Base-by-base conservation (phyloP, 2,329 filamentous ascomycete genomes). In the Aspergillus ibericus region DNA sequence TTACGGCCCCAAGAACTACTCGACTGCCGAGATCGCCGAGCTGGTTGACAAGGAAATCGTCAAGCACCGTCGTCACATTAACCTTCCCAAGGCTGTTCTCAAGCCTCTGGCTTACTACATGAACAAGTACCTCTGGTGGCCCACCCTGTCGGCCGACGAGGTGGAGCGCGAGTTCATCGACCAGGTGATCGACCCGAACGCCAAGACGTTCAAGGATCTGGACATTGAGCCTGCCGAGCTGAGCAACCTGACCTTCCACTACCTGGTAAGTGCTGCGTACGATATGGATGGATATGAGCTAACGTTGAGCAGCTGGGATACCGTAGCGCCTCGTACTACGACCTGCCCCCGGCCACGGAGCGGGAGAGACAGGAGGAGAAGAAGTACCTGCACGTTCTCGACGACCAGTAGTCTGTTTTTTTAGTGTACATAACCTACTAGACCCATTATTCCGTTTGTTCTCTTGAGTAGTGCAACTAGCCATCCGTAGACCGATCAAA, bases 131-230 rank as follows among this genome's bases (percentile, higher is more conserved):
- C 80, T 98, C 18, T 99, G 93, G 93, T 99, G 92, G 92, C 89
- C 88, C 46, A 87, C 90, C 48, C 82, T 89, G 62, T 93, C 90
- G 34, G 86, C 86, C 38, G 93, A 98, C 70, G 87, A 96, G 75
- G 83, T 99, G 12, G 92, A 97, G 82, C 85, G 90, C 63, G 93
- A 99, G 77, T 96, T 93, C 77, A 86, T 96, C 69, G 90, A 99
- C 77, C 95, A 99, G 77, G 81, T 86, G 67, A 96, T 99, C 72
- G 95, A 99, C 76, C 87, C 87, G 59, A 86, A 83, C 34, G 95
- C 95, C 65, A 98, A 97, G 85, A 98, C 95, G 1, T 96, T 98
- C 81, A 90, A 90, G 78, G 93, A 98, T 72, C 83, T 99, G 48
- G 91, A 86, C 61, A 96, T 99, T 64, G 89, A 92, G 78, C 91